Evolutionary conservation across 345 rosid species (phyloP).

Genomic region (Rhizophora apiculata): DNA sequence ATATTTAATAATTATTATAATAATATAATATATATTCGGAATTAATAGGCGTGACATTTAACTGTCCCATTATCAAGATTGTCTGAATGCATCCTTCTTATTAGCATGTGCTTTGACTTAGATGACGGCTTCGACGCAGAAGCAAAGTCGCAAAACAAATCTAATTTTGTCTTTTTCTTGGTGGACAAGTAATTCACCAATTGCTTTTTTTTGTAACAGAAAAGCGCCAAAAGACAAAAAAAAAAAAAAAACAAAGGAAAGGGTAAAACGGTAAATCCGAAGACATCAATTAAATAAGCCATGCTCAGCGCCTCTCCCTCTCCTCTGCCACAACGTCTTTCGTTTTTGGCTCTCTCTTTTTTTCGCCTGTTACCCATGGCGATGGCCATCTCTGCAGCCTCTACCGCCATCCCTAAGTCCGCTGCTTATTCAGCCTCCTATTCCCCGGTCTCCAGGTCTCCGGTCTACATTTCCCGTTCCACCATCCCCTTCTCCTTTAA

Average conservation of each 20-base stretch:
- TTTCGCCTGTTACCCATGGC: slow-evolving; percentile 4
- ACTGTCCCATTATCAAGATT: too few relatives aligned
- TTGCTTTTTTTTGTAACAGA: too few relatives aligned
- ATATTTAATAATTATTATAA: too few relatives aligned
- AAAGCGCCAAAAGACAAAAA: not conserved
- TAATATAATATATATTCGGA: too few relatives aligned
- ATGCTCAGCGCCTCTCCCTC: not conserved
- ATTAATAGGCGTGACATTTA: too few relatives aligned
- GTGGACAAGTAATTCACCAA: too few relatives aligned
- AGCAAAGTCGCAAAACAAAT: too few relatives aligned
- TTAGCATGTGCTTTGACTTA: too few relatives aligned
- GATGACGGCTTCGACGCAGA: too few relatives aligned
- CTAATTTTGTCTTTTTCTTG: too few relatives aligned
- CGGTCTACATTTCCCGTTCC: slow-evolving; percentile 22
- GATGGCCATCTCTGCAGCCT: slow-evolving; percentile 15
- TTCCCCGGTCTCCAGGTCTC: slow-evolving; percentile 18
- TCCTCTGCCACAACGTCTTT: not conserved
- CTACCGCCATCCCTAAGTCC: slow-evolving; percentile 6
- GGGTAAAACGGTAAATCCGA: slow-evolving; percentile 1
- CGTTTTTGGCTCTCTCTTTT: not conserved
- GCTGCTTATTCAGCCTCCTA: slow-evolving; percentile 2
- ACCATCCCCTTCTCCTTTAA: slow-evolving; percentile 27
- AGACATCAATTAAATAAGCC: not conserved
- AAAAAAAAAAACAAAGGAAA: too few relatives aligned
- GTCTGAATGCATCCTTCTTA: too few relatives aligned